Base-by-base conservation (phyloP, 768 basidiomycete genomes). In the Termitomyces sp. region DNA sequence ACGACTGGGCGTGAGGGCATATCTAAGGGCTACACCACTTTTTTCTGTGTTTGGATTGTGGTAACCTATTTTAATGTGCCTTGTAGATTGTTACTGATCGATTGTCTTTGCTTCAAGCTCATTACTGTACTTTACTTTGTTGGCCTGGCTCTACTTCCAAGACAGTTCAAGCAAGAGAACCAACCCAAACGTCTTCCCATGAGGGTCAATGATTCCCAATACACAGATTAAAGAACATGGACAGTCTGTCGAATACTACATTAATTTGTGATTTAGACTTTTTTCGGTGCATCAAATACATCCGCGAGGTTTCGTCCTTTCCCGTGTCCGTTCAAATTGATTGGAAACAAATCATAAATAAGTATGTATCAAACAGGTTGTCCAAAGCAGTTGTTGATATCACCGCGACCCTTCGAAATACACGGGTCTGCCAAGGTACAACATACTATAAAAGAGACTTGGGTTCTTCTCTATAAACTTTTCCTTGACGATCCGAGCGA, bases 11-110 rank as follows among this genome's bases (percentile, higher is more conserved):
- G 75, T 16, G 76, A 68, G 10, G 59, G 68, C 12, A 54, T 79
- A 6, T 68, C 77, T 2, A 64, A 65, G 2, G 70, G 66, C 14
- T 71, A 77, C 36, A 69, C 75, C 47, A 70, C 75, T 20, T 54
- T 80, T 9, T 83, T 77, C 71, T 77, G 73, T 58, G 56, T 78
- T 10, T 84, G 81, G 81, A 68, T 77, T 50, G 72, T 72, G 59
- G 82, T 82, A 61, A 65, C 78, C 72, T 18, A 36, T 49, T 26
- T 59, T 16, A 40, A 13, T 9, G 18, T 36, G 38, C n/a, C 24
- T 40, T 14, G 8, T 22, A 9, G 50, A 28, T 26, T 56, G 24
- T 33, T 53, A 33, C 60, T 59, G 35, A 22, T 26, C 16, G 6
- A 18, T 40, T 10, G 40, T 58, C 14, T 49, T 60, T 35, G 12